Base-by-base conservation (phyloP, 768 basidiomycete genomes). In the Tricholoma sp. region DNA sequence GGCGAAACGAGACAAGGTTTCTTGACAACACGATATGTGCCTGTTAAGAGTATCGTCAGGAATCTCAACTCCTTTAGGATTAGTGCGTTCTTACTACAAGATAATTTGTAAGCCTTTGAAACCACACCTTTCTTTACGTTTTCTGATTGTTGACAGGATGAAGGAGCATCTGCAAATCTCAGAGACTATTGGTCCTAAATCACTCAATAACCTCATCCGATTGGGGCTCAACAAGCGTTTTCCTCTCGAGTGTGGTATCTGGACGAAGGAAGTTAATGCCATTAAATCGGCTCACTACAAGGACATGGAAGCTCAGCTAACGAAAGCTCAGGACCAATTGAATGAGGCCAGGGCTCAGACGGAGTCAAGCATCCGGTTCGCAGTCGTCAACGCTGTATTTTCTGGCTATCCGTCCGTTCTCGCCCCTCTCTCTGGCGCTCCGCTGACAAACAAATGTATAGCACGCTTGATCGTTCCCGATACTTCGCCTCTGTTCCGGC, bases 1-100 rank as follows among this genome's bases (percentile, higher is more conserved):
- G 76, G 78, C 2, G 79, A 80, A 60, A 73, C 72, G 1, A 27
- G 54, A 4, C 77, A 78, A 59, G 79, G 69, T 2, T 73, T 80
- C 54, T 55, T 79, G 62, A 74, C 72, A 0, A 66, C 67, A 46
- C 45, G 45, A 46, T 46, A 46, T 46, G 45, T 46, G 45, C 45
- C 45, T 46, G 45, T 12, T 46, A 22, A 46, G 45, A 6, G 45
- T 22, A 22, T 22, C 45, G 19, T 46, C 45, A 46, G 12, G 45
- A 46, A 4, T 46, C 12, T 46, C 21, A 46, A 46, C 45, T 24
- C 45, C 45, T n/a, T n/a, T n/a, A 46, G 12, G 45, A 46, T 46
- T 4, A 0, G 9, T 9, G 21, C 45, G 21, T 46, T 46, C 45
- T 22, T 46, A 46, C 45, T 46, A 24, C 45, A 46, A 46, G 45